Evolutionary conservation across 768 basidiomycete genomes (phyloP), one percentile per base, ranked within the genome.

Genomic region (Suillus alpinus): DNA sequence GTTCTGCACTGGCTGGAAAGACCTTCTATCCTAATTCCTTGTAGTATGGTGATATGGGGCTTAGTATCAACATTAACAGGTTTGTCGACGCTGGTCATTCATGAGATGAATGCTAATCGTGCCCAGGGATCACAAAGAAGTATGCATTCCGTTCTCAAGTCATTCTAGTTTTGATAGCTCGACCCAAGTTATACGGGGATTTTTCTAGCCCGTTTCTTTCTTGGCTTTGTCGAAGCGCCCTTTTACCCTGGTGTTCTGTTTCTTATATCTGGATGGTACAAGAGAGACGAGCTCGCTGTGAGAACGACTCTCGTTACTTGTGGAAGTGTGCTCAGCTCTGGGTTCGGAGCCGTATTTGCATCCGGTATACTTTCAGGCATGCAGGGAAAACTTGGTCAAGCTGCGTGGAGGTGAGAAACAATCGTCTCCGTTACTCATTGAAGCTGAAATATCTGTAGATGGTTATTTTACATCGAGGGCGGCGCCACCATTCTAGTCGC

Each of bases 281-380:
- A 81, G 57, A 80, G 83, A 43, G 77, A 76, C n/a, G 89, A 91
- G 68, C 78, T 91, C 43, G 88, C 86, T 52, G 75, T 84, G 41
- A 77, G 88, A 51, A 86, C 81, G 16, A 85, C 88, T 13, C 69
- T 87, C 53, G 77, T 90, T 18, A 82, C 81, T 52, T 88, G 87
- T 63, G 89, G 90, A 29, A 84, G 79, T 66, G 75, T 92, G 8
- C 83, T 91, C 59, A 85, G 83, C 49, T 92, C 91, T 77, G 90
- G 88, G 1, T 91, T 91, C 70, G 89, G 90, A 4, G 79, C 88
- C 0, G 74, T 92, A 14, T 82, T 92, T 55, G 88, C 89, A 6
- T 87, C 88, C 20, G 87, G 84, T 8, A 89, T 92, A 55, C 79
- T 92, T 14, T 76, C 80, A 60, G 74, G 76, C 18, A 88, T 91